These are phyloP conservation scores for Detonula confervacea DNA, from an alignment of 352 stramenopile species.

Conservation along the genomic window DNA sequence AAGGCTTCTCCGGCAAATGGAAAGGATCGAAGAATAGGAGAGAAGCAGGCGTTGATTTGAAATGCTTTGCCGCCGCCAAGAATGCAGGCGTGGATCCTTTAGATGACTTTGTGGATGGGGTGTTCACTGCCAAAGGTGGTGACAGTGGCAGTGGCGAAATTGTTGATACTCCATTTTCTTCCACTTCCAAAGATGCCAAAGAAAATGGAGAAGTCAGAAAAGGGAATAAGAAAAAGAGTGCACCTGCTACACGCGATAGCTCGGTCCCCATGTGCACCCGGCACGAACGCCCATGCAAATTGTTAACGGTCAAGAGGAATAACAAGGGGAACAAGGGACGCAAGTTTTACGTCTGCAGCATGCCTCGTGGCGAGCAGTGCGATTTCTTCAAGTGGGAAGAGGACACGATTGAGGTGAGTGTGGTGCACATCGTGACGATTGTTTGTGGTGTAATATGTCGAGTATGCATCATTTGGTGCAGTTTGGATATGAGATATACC, in stretches of 20 bases:
- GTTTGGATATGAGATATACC: too few species aligned
- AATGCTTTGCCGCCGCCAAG: slow-evolving; percentile 40
- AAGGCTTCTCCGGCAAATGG: background rate
- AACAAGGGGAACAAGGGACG: slow-evolving; percentile 90
- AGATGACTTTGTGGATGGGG: slow-evolving; percentile 84
- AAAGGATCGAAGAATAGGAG: background rate
- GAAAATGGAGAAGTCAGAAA: background rate
- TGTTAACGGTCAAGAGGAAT: slow-evolving; percentile 83
- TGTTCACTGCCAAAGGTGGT: slow-evolving; percentile 36
- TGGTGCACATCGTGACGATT: background rate
- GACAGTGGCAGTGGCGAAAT: background rate
- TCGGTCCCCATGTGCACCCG: slow-evolving; percentile 57
- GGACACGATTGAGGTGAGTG: slow-evolving; percentile 71
- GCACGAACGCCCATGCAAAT: slow-evolving; percentile 74
- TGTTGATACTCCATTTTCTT: background rate
- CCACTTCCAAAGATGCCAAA: background rate
- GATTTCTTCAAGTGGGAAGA: slow-evolving; percentile 92
- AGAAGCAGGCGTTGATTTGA: slow-evolving; percentile 27
- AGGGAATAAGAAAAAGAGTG: background rate
- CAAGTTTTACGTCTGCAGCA: slow-evolving; percentile 90
- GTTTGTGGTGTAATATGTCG: too few species aligned
- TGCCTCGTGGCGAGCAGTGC: slow-evolving; percentile 89
- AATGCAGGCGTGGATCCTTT: slow-evolving; percentile 78
- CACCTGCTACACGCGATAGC: slow-evolving; percentile 1
- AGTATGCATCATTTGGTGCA: background rate